Evolutionary conservation across 2,329 filamentous ascomycete genomes (phyloP).

Genomic region (Diaporthe amygdali): DNA sequence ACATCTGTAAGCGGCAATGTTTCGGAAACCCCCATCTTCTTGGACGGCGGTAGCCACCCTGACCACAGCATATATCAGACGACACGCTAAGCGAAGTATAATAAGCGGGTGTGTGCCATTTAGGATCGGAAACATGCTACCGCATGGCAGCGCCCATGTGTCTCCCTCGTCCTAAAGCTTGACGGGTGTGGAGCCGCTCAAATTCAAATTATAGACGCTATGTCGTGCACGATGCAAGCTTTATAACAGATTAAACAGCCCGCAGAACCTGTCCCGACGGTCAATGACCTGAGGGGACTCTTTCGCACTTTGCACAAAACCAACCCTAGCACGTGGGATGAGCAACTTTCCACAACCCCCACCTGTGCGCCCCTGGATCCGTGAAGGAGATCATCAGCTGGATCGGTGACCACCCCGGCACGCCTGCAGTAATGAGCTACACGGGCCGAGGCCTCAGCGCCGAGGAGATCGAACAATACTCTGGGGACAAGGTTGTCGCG

Average conservation of each 20-base stretch:
- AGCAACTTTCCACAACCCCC: no score
- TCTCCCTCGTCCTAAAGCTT: not conserved
- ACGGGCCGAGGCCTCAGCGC: not conserved
- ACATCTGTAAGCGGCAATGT: not conserved
- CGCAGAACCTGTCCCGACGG: not conserved
- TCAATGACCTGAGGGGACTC: not conserved
- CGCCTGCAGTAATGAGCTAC: not conserved
- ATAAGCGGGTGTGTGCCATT: not conserved
- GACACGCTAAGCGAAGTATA: constrained; percentile 1
- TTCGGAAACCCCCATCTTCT: not conserved
- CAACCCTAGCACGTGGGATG: not conserved
- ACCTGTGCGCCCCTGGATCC: not conserved
- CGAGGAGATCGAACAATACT: not conserved
- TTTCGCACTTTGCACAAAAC: not conserved
- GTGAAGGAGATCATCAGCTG: not conserved
- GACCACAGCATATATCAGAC: not conserved
- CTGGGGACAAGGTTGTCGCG: not conserved
- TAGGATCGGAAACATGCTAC: not conserved
- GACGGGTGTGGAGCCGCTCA: not conserved
- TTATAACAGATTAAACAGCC: not conserved
- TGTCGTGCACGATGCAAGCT: not conserved
- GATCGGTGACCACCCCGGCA: not conserved
- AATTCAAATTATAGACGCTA: not conserved
- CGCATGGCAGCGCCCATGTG: not conserved
- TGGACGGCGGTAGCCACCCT: not conserved